Evolutionary conservation across 73 alveolate species (phyloP).

Genomic region (Symbiodinium natans): DNA sequence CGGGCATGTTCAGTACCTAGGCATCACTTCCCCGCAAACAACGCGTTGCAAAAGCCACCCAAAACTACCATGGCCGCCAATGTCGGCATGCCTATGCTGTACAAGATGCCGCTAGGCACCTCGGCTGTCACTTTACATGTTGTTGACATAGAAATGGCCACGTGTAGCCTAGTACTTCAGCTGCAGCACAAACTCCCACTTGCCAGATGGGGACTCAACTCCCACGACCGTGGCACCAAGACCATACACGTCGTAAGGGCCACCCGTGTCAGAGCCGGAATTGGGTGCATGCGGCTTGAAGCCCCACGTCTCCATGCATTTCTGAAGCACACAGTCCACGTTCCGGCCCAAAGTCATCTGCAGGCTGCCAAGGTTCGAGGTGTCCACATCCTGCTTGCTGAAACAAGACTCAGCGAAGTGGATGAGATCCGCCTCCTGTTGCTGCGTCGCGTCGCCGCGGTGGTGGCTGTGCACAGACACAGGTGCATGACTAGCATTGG

Average conservation of each 20-base stretch:
- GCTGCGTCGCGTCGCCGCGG: conserved; percentile 53
- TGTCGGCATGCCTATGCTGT: not conserved
- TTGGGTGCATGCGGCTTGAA: not conserved
- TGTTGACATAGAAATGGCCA: not conserved
- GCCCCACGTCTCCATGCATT: conserved; percentile 48
- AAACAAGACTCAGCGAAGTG: conserved; percentile 40
- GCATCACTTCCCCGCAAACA: not conserved
- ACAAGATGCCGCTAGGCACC: not conserved
- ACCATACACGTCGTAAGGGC: conserved; percentile 37
- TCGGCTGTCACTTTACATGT: not conserved
- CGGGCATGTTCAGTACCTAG: not conserved
- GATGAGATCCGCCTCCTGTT: conserved; percentile 38
- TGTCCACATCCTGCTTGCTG: conserved; percentile 19
- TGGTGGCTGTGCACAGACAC: conserved; percentile 20
- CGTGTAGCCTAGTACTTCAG: not conserved
- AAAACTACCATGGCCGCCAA: not conserved
- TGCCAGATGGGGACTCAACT: conserved; percentile 22
- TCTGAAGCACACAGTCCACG: conserved; percentile 30
- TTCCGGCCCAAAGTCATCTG: not conserved
- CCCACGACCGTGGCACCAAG: conserved; percentile 61
- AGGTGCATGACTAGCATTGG: not conserved
- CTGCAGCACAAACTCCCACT: conserved; percentile 35
- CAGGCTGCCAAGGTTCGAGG: conserved; percentile 36
- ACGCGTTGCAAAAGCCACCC: not conserved
- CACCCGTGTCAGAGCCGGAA: conserved; percentile 28